Evolutionary conservation across 306 rosid species (phyloP).

Genomic region (Abrus precatorius): DNA sequence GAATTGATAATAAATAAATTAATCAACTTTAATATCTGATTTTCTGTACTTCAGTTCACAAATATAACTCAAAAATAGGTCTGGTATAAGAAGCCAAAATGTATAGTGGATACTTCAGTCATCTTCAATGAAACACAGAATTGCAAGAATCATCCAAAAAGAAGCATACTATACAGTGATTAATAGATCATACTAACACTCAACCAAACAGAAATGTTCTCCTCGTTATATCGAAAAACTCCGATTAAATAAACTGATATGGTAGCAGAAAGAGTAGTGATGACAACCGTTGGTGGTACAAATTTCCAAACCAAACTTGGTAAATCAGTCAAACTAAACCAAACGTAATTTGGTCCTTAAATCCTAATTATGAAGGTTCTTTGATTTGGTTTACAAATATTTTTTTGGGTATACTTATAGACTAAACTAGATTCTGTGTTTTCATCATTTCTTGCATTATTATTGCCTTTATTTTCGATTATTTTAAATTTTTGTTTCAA

Average conservation of each 20-base stretch:
- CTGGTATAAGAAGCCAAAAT: not conserved
- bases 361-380: not conserved
- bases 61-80: not conserved
- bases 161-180: slow-evolving; percentile 5
- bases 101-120: not conserved
- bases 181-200: not conserved
- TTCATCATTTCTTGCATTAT: too few species aligned
- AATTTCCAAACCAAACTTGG: not conserved
- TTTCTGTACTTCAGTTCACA: slow-evolving; percentile 27
- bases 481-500: too few species aligned
- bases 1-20: slow-evolving; percentile 46
- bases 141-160: slow-evolving; percentile 5
- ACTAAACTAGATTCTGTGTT: too few species aligned
- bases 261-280: not conserved
- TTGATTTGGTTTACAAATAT: not conserved
- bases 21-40: slow-evolving; percentile 33
- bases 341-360: not conserved
- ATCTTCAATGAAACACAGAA: not conserved
- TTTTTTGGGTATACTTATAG: too few species aligned
- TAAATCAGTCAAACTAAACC: not conserved
- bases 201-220: not conserved
- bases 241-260: too few species aligned
- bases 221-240: not conserved
- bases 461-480: too few species aligned
- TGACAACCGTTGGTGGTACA: not conserved